Evolutionary conservation across 2,329 filamentous ascomycete genomes (phyloP), one percentile per base, ranked within the genome.

Genomic region (Botrytis squamosa): DNA sequence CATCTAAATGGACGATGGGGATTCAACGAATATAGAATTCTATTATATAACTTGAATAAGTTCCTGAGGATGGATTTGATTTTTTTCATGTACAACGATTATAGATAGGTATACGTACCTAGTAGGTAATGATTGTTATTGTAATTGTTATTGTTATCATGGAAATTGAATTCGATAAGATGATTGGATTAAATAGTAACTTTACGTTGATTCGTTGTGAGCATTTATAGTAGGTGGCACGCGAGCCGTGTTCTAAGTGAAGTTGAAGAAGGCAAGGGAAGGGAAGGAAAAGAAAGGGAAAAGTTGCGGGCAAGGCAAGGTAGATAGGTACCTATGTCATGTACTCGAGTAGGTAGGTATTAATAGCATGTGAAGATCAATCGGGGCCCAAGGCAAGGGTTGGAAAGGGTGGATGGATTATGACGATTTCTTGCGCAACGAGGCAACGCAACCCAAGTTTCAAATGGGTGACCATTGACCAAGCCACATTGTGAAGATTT

Each of bases 281-380:
- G 20, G 20, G 8, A 25, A 25, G 46, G 22, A 9, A 25, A 49
- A 22, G 3, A 4, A 14, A 52, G 25, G 46, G 22, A n/a, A 49
- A 52, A n/a, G 46, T 52, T 55, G 49, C 49, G 38, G 36, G 33
- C 29, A 18, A 10, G 59, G 20, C 29, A 18, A 10, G 59, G 20
- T 38, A 40, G 60, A 12, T 33, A 33, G 33, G 29, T 29, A 29
- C 29, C 29, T 52, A 52, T 52, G 49, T 52, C 49, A 52, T 52
- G 49, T 33, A 33, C 33, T 33, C 33, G 33, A 33, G 40, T 42
- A 42, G 36, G 36, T 49, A 49, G 49, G 44, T 46, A 46, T 46
- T 60, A 59, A 33, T 73, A 46, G 64, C 71, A 73, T 73, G 71
- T 73, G 71, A 73, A 73, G 64, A 73, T 72, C 71, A 49, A 33